These are phyloP conservation scores for Starmerella vaccinii DNA, from an alignment of 805 yeast genomes.

Conservation along the genomic window DNA sequence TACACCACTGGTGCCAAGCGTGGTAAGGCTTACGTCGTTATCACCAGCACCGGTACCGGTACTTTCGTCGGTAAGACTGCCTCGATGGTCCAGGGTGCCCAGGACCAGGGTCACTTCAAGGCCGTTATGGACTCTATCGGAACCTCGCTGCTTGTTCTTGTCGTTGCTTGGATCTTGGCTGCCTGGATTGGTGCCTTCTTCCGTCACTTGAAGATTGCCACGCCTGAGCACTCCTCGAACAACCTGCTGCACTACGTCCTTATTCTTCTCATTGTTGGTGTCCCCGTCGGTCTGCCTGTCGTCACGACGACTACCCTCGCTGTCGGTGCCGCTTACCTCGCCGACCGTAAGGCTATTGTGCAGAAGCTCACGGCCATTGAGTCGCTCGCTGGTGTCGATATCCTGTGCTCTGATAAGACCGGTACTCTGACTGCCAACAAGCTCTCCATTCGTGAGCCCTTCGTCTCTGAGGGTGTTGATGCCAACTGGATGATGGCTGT, in stretches of 20 bases:
- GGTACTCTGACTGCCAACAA: slow-evolving; percentile 96
- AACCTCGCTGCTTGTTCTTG: slow-evolving; percentile 79
- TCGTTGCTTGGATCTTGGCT: slow-evolving; percentile 69
- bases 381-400: slow-evolving; percentile 94
- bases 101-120: slow-evolving; percentile 96
- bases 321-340: slow-evolving; percentile 97
- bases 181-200: slow-evolving; percentile 94
- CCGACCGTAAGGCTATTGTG: slow-evolving; percentile 92
- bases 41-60: slow-evolving; percentile 87
- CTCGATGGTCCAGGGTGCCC: slow-evolving; percentile 89
- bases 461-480: slow-evolving; percentile 96
- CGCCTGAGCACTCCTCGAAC: slow-evolving; percentile 35
- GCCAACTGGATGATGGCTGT: slow-evolving; percentile 94
- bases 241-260: slow-evolving; percentile 78
- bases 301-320: slow-evolving; percentile 98
- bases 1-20: slow-evolving; percentile 93
- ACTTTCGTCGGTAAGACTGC: slow-evolving; percentile 98
- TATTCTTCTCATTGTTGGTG: slow-evolving; percentile 94
- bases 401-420: slow-evolving; percentile 92
- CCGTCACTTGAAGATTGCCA: slow-evolving; percentile 81
- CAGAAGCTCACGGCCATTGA: slow-evolving; percentile 94
- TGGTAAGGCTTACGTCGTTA: slow-evolving; percentile 90
- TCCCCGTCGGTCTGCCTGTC: slow-evolving; percentile 97
- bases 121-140: slow-evolving; percentile 97
- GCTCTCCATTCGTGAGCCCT: slow-evolving; percentile 91